Evolutionary conservation across 768 basidiomycete genomes (phyloP).

Genomic region (Boletus eberwhitei): DNA sequence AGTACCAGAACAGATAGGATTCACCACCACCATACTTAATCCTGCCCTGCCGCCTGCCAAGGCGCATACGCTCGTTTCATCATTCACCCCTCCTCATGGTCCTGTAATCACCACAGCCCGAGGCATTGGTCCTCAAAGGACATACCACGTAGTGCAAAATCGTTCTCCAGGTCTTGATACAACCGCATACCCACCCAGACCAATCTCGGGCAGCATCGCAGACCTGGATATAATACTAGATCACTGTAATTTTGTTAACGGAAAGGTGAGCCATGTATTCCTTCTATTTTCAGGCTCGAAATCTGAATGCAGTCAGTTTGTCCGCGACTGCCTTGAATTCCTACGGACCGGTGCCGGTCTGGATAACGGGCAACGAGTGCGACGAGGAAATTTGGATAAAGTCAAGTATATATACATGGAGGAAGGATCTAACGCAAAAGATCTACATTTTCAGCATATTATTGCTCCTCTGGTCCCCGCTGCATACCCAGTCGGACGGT

Average conservation of each 20-base stretch:
- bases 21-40: conserved; percentile 55
- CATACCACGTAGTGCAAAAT: conserved; percentile 54
- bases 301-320: conserved; percentile 52
- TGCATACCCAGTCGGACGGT: conserved; percentile 26
- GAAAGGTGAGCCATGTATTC: conserved; percentile 48
- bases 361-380: conserved; percentile 69
- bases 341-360: conserved; percentile 81
- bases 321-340: conserved; percentile 93
- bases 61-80: conserved; percentile 44
- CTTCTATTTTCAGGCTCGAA: background rate
- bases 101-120: conserved; percentile 44
- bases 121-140: conserved; percentile 71
- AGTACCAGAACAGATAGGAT: conserved; percentile 66
- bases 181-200: conserved; percentile 81
- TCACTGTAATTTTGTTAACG: conserved; percentile 76
- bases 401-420: conserved; percentile 85
- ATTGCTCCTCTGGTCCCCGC: conserved; percentile 21
- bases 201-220: conserved; percentile 74
- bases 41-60: conserved; percentile 60
- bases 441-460: conserved; percentile 3
- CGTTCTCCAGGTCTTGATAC: conserved; percentile 55
- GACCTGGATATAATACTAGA: conserved; percentile 87
- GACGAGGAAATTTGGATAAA: conserved; percentile 68
- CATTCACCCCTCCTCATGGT: conserved; percentile 43
- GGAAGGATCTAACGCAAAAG: conserved; percentile 21